Conservation (phyloP, 176 grass and related monocot species). For the Calamus simplicifolius region DNA sequence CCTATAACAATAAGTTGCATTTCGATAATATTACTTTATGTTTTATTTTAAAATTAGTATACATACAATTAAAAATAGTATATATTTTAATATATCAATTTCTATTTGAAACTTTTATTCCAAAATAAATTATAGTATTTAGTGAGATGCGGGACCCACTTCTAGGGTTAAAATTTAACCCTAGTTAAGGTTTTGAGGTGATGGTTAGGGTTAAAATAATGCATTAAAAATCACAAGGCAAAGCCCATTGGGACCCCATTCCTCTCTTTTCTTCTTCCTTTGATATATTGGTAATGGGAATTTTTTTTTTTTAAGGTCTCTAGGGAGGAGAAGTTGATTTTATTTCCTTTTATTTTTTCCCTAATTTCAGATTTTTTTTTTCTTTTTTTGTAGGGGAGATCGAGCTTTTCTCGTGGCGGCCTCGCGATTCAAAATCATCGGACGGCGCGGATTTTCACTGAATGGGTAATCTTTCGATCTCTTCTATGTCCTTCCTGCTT, state of each 20-base stretch:
- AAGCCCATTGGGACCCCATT: background rate
- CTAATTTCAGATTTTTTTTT: constrained; percentile 1
- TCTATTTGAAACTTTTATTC: too few species aligned
- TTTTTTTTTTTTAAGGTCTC: background rate
- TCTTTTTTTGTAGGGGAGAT: too few species aligned
- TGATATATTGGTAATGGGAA: constrained; percentile 5
- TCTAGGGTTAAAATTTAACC: constrained; percentile 15
- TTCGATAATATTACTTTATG: too few species aligned
- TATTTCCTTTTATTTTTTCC: background rate
- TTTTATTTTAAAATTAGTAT: too few species aligned
- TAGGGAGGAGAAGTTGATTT: background rate
- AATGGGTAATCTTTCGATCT: constrained; percentile 10
- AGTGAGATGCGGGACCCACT: background rate
- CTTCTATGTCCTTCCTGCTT: background rate
- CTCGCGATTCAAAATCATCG: constrained; percentile 2
- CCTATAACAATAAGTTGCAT: too few species aligned
- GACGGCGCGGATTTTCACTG: background rate
- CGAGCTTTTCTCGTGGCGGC: background rate
- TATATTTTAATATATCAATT: too few species aligned
- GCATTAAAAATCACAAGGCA: background rate
- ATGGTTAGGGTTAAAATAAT: background rate
- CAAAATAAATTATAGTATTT: background rate
- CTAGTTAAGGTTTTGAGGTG: constrained; percentile 1
- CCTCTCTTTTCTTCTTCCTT: background rate
- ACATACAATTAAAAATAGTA: too few species aligned